Evolutionary conservation across 495 filamentous ascomycete species (phyloP).

Genomic region (Talaromyces borbonicus): DNA sequence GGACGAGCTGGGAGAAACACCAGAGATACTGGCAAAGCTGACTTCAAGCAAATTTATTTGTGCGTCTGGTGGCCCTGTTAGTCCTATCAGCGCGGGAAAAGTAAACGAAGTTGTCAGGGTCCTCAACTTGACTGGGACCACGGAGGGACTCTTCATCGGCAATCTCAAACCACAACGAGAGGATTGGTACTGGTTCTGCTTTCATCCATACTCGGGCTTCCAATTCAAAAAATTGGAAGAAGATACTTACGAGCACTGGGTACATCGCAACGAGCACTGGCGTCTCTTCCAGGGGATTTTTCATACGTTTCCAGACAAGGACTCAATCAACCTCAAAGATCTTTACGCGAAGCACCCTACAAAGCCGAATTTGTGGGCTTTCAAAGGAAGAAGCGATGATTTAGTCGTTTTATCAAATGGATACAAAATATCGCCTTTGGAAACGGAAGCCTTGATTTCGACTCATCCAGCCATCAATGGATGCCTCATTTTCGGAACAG

Average conservation of each 20-base stretch:
- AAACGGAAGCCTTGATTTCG: slow-evolving; percentile 7
- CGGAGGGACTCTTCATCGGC: slow-evolving; percentile 21
- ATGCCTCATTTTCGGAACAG: slow-evolving; percentile 12
- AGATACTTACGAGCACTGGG: slow-evolving; percentile 16
- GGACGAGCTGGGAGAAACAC: slow-evolving; percentile 22
- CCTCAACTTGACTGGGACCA: slow-evolving; percentile 19
- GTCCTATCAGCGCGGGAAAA: slow-evolving; percentile 14
- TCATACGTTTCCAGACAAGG: slow-evolving; percentile 38
- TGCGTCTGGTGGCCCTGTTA: slow-evolving; percentile 22
- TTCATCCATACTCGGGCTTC: slow-evolving; percentile 18
- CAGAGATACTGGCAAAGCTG: slow-evolving; percentile 16
- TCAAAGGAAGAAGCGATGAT: slow-evolving; percentile 16
- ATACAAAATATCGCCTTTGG: slow-evolving; percentile 11
- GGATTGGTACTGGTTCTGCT: slow-evolving; percentile 19
- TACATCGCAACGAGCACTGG: slow-evolving; percentile 14
- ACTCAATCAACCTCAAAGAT: slow-evolving; percentile 10
- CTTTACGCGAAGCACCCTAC: slow-evolving; percentile 9
- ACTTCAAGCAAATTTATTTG: slow-evolving; percentile 20
- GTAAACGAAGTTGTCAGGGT: slow-evolving; percentile 16
- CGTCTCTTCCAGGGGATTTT: slow-evolving; percentile 37
- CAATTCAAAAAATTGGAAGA: slow-evolving; percentile 18
- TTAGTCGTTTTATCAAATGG: slow-evolving; percentile 16
- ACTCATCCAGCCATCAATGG: slow-evolving; percentile 11
- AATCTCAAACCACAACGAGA: slow-evolving; percentile 11
- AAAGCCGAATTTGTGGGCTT: slow-evolving; percentile 15